phyloP scores from a whole-genome alignment of 805 yeast species.

The Naumovozyma dairenensis region DNA sequence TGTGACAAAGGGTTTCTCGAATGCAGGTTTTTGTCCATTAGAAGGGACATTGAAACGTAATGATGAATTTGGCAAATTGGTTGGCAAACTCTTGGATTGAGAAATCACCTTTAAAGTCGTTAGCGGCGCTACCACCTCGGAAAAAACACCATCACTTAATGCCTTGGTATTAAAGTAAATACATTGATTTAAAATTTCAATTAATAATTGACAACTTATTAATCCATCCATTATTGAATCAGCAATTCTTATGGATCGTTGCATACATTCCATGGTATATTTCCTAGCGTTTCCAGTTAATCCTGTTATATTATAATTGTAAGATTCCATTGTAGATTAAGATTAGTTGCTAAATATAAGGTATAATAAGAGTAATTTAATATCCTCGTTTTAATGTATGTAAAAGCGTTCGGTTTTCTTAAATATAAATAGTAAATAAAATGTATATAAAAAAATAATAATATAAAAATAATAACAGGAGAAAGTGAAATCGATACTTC shows the following conservation, averaged over 20 bases:
- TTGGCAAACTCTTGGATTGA: background rate
- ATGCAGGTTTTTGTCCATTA: background rate
- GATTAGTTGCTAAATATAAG: no score
- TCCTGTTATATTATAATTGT: no score
- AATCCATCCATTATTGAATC: conserved; percentile 77
- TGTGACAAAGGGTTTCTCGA: background rate
- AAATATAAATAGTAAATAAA: no score
- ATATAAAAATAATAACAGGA: no score
- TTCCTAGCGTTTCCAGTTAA: background rate
- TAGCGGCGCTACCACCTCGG: background rate
- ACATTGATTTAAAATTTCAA: conserved; percentile 79
- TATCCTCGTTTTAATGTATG: no score
- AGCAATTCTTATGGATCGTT: conserved; percentile 75
- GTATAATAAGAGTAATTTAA: no score
- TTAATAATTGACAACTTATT: conserved; percentile 61
- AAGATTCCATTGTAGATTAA: no score
- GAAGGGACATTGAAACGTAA: background rate
- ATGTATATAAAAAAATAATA: no score
- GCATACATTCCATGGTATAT: conserved; percentile 88
- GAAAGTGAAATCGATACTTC: no score
- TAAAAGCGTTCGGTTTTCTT: no score
- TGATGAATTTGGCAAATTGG: background rate
- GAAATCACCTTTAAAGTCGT: background rate
- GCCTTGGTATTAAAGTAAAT: conserved; percentile 56
- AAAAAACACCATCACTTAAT: no score